A percentile compares a stretch with the other conserved stretches of the same genome.
Conservation (phyloP, 2,329 filamentous ascomycete species). For the Taxawa tesnikishii region DNA sequence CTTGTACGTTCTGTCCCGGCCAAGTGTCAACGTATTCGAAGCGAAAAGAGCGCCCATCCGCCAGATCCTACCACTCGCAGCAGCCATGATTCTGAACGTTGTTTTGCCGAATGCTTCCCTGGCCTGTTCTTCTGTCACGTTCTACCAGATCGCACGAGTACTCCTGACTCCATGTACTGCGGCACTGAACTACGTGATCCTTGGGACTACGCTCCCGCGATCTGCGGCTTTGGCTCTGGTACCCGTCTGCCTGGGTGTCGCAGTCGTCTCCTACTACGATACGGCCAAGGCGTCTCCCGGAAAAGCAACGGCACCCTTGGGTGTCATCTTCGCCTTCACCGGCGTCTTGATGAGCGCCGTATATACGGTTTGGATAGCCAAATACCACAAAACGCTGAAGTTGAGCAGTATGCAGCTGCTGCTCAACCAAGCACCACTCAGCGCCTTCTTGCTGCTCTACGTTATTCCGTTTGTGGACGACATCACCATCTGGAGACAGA, state of each 20-base stretch:
- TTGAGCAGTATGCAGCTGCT: slow-evolving; percentile 59
- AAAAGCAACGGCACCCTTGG: slow-evolving; percentile 45
- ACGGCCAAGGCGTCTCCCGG: slow-evolving; percentile 35
- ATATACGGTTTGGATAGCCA: slow-evolving; percentile 58
- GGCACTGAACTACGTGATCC: slow-evolving; percentile 51
- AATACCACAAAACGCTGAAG: slow-evolving; percentile 52
- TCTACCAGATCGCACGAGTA: slow-evolving; percentile 58
- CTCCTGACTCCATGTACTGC: slow-evolving; percentile 55
- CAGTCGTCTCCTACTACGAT: slow-evolving; percentile 56
- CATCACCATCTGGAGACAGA: slow-evolving; percentile 44
- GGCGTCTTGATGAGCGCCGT: slow-evolving; percentile 54
- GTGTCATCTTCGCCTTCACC: slow-evolving; percentile 51
- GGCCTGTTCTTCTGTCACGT: slow-evolving; percentile 55
- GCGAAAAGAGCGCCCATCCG: slow-evolving; percentile 43
- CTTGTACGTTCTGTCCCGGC: slow-evolving; percentile 48
- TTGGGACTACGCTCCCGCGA: slow-evolving; percentile 42
- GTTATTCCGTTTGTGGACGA: slow-evolving; percentile 54
- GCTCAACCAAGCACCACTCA: slow-evolving; percentile 54
- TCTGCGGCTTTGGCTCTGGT: slow-evolving; percentile 41
- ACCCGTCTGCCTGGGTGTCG: slow-evolving; percentile 53
- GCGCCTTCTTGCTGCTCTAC: slow-evolving; percentile 50
- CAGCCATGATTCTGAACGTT: slow-evolving; percentile 58
- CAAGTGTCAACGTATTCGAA: slow-evolving; percentile 45
- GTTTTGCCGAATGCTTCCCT: slow-evolving; percentile 57
- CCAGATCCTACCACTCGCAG: slow-evolving; percentile 50